Base-by-base conservation (phyloP, 345 rosid species). In the Boechera retrofracta region DNA sequence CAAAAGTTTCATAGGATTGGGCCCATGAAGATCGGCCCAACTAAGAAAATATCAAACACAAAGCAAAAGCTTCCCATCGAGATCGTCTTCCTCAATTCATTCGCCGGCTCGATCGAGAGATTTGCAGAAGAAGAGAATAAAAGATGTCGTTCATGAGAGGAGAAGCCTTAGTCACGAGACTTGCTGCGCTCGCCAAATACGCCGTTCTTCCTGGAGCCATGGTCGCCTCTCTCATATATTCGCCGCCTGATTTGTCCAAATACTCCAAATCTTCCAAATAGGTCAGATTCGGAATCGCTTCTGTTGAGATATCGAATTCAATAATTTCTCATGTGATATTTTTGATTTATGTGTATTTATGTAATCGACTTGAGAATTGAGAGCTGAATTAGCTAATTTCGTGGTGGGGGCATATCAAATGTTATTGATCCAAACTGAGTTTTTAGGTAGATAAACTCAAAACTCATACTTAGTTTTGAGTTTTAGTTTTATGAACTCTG, bases 141-240 rank as follows among this genome's bases (percentile, higher is more conserved):
- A 71, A 52, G 32, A 87, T 68, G 79, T 49, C 69, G 69, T 63
- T 90, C 41, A 69, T 83, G 87, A 83, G 67, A 48, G 97, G 97
- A 74, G 84, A 87, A 82, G 89, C 93, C 1, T 77, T 92, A 85
- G 84, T 92, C 73, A 24, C 91, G 42, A 87, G 84, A 83, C 81
- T 87, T 31, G 91, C 94, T 5, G 79, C 69, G 29, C 26, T 85
- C 32, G 88, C 93, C 10, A 77, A 81, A 82, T 87, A 76, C 83
- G 89, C 12, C 5, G 79, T 90, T 63, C 67, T 88, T 3, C 92
- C 96, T 0, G 96, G 83, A 12, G 29, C 3, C 29, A 28, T 28
- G 93, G 72, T 79, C 18, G 93, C 89, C 12, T 83, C 96, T 71
- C 80, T 90, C 45, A 6, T 88, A 66, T 76, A 69, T 68, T 68